Base-by-base conservation (phyloP, 2,329 filamentous ascomycete species). In the Pyricularia grisea region DNA sequence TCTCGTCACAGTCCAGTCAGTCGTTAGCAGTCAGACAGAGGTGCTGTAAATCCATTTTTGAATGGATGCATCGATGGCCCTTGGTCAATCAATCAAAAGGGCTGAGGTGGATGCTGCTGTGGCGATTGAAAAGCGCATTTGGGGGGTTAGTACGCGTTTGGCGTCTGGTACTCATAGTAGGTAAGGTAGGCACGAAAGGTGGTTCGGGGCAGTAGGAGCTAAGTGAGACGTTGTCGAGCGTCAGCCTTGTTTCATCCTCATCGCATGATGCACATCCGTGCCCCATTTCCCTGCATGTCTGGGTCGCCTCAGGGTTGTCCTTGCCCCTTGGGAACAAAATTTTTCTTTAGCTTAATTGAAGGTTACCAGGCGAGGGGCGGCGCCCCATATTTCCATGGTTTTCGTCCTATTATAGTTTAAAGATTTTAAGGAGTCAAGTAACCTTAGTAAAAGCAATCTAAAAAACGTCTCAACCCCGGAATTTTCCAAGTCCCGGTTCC, bases 221-320 rank as follows among this genome's bases (percentile, higher is more conserved):
- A 65, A 68, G 69, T 73, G 72, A 71, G 72, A 73, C 72, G 70
- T 60, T 27, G 69, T 69, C 67, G 61, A 65, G 72, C 72, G 70
- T 72, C 71, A 71, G 69, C 64, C 66, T 70, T 33, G 72, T 73
- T 73, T 73, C 70, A 71, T 67, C 68, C 69, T 36, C 66, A 66
- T 64, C 50, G 58, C 55, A 63, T 70, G 71, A 71, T 65, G 70
- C 71, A 70, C 68, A 71, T 67, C 71, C 71, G 70, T 58, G 70
- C 70, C 65, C 70, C 10, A 58, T 31, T 33, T 36, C 63, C 61
- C 28, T n/a, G 17, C 42, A n/a, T n/a, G 20, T 50, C 42, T 50
- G 42, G 42, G 42, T 50, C 42, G 20, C 42, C 42, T 50, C 42
- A 50, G 42, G 42, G 42, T n/a, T 50, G 42, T 20, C 42, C 42